A percentile compares a stretch with the other conserved stretches of the same genome.
These are phyloP conservation scores for Saccharum spontaneum DNA, from an alignment of 176 grass and related monocot species.

Conservation along the genomic window DNA sequence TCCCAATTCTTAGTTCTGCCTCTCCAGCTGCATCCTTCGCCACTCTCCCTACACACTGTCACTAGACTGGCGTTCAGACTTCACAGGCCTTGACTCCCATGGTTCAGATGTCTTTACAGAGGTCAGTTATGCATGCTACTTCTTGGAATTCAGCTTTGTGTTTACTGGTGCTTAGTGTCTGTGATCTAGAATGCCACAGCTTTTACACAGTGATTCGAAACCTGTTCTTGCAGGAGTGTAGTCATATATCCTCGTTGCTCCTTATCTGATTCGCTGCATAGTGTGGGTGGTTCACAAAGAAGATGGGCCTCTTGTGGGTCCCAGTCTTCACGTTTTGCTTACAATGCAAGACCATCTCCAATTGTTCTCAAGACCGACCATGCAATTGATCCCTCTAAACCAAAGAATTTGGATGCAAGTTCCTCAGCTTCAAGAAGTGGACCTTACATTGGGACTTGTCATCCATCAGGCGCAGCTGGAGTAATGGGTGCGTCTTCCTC, in stretches of 20 bases:
- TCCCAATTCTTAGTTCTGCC: neutral
- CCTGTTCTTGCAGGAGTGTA: slow-evolving; percentile 28
- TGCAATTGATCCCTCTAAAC: slow-evolving; percentile 24
- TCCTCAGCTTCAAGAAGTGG: slow-evolving; percentile 43
- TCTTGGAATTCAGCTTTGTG: slow-evolving; percentile 21
- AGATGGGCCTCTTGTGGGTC: slow-evolving; percentile 36
- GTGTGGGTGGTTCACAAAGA: slow-evolving; percentile 18
- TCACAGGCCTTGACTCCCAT: neutral
- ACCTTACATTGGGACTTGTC: slow-evolving; percentile 10
- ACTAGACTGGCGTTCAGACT: slow-evolving; percentile 19
- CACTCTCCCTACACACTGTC: slow-evolving; percentile 12
- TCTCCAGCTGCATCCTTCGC: slow-evolving; percentile 11
- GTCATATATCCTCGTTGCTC: slow-evolving; percentile 25
- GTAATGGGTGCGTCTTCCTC: slow-evolving; percentile 58
- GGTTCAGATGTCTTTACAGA: slow-evolving; percentile 40
- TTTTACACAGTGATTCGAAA: slow-evolving; percentile 10
- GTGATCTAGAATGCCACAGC: neutral
- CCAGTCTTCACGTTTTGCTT: slow-evolving; percentile 38
- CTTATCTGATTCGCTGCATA: slow-evolving; percentile 5
- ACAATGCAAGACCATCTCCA: slow-evolving; percentile 37
- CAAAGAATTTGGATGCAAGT: slow-evolving; percentile 35
- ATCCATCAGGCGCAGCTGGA: slow-evolving; percentile 48
- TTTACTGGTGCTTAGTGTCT: slow-evolving; percentile 22
- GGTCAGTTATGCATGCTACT: slow-evolving; percentile 38
- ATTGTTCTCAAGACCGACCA: slow-evolving; percentile 43